Percentiles rank a stretch among this genome's conserved stretches.
Conservation (phyloP, 2,329 filamentous ascomycete species). For the Sporothrix luriei region DNA sequence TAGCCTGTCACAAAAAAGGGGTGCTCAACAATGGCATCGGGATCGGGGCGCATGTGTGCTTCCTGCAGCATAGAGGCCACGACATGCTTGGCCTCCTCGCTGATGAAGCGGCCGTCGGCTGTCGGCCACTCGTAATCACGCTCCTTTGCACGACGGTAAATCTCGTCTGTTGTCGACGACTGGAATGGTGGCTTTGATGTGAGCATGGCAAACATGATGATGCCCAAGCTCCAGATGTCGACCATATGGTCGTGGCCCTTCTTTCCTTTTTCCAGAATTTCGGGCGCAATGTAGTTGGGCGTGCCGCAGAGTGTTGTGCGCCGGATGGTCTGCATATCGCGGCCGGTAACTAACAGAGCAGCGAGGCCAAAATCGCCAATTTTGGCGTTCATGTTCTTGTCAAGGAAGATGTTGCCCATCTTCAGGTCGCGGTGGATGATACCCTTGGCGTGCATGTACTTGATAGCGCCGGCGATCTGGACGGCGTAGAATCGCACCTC, state of each 20-base stretch:
- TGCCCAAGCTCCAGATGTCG: slow-evolving; percentile 96
- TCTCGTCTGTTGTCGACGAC: slow-evolving; percentile 83
- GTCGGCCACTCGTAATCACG: slow-evolving; percentile 81
- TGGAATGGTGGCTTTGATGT: slow-evolving; percentile 97
- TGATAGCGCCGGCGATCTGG: slow-evolving; percentile 94
- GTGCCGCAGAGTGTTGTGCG: slow-evolving; percentile 95
- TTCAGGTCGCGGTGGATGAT: slow-evolving; percentile 97
- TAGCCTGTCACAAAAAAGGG: slow-evolving; percentile 77
- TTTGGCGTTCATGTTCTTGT: slow-evolving; percentile 94
- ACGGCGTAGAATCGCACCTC: slow-evolving; percentile 93
- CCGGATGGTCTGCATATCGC: slow-evolving; percentile 80
- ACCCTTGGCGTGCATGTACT: slow-evolving; percentile 94
- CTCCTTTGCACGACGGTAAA: slow-evolving; percentile 70
- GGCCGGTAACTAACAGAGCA: slow-evolving; percentile 85
- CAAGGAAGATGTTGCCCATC: slow-evolving; percentile 96
- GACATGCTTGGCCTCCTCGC: slow-evolving; percentile 73
- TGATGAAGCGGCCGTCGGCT: slow-evolving; percentile 69
- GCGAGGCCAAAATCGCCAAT: slow-evolving; percentile 96
- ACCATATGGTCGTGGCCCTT: slow-evolving; percentile 97
- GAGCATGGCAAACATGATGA: slow-evolving; percentile 98
- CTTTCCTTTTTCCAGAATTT: slow-evolving; percentile 91
- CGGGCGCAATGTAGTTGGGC: slow-evolving; percentile 96
- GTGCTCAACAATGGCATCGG: slow-evolving; percentile 77
- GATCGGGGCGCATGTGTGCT: slow-evolving; percentile 72
- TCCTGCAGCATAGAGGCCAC: slow-evolving; percentile 76